These are phyloP conservation scores for Pseudocercospora musae DNA, from an alignment of 2,329 filamentous ascomycete genomes.

Conservation along the genomic window DNA sequence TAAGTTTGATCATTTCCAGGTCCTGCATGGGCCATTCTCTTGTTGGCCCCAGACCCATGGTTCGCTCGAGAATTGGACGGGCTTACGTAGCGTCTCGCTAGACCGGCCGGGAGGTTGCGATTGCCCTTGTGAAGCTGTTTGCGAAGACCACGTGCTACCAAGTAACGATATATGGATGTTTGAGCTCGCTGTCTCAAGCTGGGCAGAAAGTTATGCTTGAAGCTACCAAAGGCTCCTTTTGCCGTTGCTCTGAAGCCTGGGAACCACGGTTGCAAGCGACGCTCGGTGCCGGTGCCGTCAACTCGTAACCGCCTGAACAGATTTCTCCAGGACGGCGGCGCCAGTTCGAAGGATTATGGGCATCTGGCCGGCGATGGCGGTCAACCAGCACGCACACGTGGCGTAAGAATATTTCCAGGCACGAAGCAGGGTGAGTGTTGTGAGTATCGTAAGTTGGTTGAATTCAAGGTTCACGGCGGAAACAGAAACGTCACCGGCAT, in stretches of 20 bases:
- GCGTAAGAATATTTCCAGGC: neutral
- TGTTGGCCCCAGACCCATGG: constrained; percentile 31
- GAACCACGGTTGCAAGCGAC: constrained; percentile 14
- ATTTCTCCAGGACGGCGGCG: constrained; percentile 29
- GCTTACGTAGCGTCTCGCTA: constrained; percentile 1
- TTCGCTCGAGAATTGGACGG: constrained; percentile 18
- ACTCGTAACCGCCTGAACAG: constrained; percentile 22
- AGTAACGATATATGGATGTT: constrained; percentile 63
- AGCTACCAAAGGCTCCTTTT: constrained; percentile 62
- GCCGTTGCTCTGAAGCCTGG: constrained; percentile 62
- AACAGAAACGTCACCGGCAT: neutral
- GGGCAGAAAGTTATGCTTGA: constrained; percentile 74
- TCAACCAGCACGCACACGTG: neutral
- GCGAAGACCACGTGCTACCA: constrained; percentile 32
- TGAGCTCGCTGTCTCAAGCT: constrained; percentile 68
- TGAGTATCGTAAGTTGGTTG: too few relatives aligned
- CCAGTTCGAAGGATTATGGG: constrained; percentile 20
- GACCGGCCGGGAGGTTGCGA: constrained; percentile 14
- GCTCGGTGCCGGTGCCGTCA: constrained; percentile 1
- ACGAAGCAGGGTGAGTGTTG: neutral
- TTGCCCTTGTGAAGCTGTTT: constrained; percentile 20
- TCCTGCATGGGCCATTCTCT: constrained; percentile 35
- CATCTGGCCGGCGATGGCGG: neutral
- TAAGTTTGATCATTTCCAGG: constrained; percentile 30
- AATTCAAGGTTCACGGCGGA: neutral